These are phyloP conservation scores for Candida orba DNA, from an alignment of 805 yeast species.

Conservation along the genomic window DNA sequence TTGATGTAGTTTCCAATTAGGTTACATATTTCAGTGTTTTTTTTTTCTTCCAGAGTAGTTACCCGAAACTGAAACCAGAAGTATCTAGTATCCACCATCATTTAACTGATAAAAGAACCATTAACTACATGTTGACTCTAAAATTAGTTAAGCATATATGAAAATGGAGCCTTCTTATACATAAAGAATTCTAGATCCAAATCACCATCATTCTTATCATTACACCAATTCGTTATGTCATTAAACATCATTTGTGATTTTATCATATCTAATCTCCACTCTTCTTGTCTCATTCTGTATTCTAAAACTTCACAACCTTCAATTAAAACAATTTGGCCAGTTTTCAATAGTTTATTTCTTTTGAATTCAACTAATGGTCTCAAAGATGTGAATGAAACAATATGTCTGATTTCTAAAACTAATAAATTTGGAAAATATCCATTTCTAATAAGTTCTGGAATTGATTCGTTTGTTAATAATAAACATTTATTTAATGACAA, in stretches of 20 bases:
- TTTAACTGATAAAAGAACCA: too few species aligned
- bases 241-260: conserved; percentile 49
- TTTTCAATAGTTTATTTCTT: conserved; percentile 25
- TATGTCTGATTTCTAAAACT: conserved; percentile 71
- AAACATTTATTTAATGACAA: conserved; percentile 72
- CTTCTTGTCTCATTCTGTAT: conserved; percentile 51
- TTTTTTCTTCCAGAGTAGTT: neutral
- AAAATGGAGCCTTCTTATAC: neutral
- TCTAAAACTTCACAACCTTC: conserved; percentile 76
- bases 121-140: neutral
- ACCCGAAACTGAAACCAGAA: neutral
- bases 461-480: conserved; percentile 45
- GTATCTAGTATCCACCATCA: too few species aligned
- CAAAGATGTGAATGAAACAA: conserved; percentile 49
- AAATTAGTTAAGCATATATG: neutral
- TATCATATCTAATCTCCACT: conserved; percentile 47
- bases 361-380: conserved; percentile 64
- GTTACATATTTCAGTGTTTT: neutral
- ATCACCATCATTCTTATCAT: conserved; percentile 38
- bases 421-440: conserved; percentile 52
- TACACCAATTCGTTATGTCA: conserved; percentile 62
- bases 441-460: conserved; percentile 39
- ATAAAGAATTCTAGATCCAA: neutral
- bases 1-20: too few species aligned
- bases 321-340: conserved; percentile 41